Conservation (phyloP, 345 rosid genomes). For the Psidium guajava region DNA sequence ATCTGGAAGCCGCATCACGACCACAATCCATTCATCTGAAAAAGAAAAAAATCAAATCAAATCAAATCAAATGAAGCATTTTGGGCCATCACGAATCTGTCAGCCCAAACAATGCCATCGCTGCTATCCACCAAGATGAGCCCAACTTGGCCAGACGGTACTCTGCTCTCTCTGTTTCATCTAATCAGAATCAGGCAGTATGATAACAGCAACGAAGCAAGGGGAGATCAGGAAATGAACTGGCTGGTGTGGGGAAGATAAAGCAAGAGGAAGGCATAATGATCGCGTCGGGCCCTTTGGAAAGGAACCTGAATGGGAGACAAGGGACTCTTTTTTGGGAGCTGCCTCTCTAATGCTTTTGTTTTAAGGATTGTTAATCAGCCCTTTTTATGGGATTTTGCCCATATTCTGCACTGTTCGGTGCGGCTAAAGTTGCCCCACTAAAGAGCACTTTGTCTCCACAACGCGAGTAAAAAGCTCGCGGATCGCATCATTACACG, state of each 20-base stretch:
- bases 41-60: too few relatives aligned
- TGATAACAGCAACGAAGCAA: conserved; percentile 7
- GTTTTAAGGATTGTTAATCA: neutral
- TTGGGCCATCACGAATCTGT: neutral
- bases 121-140: neutral
- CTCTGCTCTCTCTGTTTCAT: neutral
- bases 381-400: neutral
- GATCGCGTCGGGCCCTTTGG: conserved; percentile 18
- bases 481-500: conserved; percentile 28
- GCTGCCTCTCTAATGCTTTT: neutral
- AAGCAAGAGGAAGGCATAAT: conserved; percentile 10
- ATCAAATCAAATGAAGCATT: neutral
- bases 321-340: conserved; percentile 8
- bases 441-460: conserved; percentile 13
- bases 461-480: conserved; percentile 10
- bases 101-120: neutral
- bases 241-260: conserved; percentile 5
- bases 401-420: neutral
- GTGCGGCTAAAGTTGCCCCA: neutral
- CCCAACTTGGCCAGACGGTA: neutral
- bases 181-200: neutral
- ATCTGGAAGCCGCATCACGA: neutral
- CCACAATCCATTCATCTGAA: neutral
- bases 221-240: conserved; percentile 1
- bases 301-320: conserved; percentile 29